Conservation (phyloP, 768 basidiomycete species). For the Termitomyces sp. region DNA sequence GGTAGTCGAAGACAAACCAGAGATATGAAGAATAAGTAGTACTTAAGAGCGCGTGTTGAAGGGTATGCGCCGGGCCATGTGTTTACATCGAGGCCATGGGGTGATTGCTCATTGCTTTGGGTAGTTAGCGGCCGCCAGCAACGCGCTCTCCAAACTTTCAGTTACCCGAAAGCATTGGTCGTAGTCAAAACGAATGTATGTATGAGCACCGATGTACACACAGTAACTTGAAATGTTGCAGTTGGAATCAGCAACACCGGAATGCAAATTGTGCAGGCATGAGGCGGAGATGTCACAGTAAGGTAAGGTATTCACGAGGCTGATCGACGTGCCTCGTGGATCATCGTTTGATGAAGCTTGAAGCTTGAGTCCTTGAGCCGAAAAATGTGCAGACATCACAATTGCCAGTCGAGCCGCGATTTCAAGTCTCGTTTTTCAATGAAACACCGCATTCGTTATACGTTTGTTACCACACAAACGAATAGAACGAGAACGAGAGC, state of each 20-base stretch:
- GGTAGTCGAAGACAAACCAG: conserved; percentile 6
- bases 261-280: background rate
- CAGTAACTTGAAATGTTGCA: background rate
- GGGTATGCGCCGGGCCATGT: conserved; percentile 5
- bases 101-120: conserved; percentile 3
- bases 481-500: background rate
- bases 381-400: background rate
- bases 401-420: background rate
- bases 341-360: background rate
- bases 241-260: background rate
- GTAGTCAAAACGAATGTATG: background rate
- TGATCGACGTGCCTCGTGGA: conserved; percentile 8
- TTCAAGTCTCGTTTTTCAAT: background rate
- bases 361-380: too few species aligned
- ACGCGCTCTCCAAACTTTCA: conserved; percentile 5
- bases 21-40: conserved; percentile 7
- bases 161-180: background rate
- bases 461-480: too few species aligned
- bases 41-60: conserved; percentile 7
- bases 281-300: background rate
- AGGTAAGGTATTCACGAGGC: background rate
- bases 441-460: too few species aligned
- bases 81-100: conserved; percentile 11
- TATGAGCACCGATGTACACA: background rate
- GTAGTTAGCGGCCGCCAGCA: background rate